Evolutionary conservation across 73 alveolate genomes (phyloP), one percentile per base, ranked within the genome.

Genomic region (Paramecium octaurelia): DNA sequence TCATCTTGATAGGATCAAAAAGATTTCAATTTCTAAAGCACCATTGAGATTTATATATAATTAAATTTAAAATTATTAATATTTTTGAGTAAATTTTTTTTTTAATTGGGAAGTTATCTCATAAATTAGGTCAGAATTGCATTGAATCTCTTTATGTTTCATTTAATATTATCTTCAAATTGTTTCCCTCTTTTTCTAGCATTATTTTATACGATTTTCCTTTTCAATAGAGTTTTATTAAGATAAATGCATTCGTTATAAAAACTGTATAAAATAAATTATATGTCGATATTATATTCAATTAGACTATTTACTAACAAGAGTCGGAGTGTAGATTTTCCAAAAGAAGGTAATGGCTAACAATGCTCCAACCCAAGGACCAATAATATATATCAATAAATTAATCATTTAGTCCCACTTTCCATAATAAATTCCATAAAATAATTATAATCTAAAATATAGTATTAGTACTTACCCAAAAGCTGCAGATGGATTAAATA

Each of bases 401-500:
- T 71, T 71, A 9, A 71, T 24, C 86, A 27, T 24, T 9, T 71
- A 16, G 14, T 24, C 34, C 86, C 86, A 71, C 34, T 20, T 31
- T 21, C 86, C 86, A 71, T 71, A 71, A 71, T 71, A 71, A 3
- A 71, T 71, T 71, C 48, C 86, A 31, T 71, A 71, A 34, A 71
- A 71, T 4, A 35, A 21, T 27, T 23, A 18, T 5, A 71, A 21
- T 8, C 77, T 59, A 24, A 1, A 42, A 42, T 8, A 6, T 16
- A 1, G 0, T 59, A 18, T 24, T 18, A 59, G 3, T 8, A 59
- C 0, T 1, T 59, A 59, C 77, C 58, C 86, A 71, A 71, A 71
- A 31, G 86, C 86, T 10, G 86, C 86, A 9, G 86, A 58, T 71
- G 86, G 86, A 71, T 71, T 71, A 4, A 71, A 71, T 27, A 71